These are phyloP conservation scores for Populus trichocarpa DNA, from an alignment of 441 rosid species.

Conservation along the genomic window DNA sequence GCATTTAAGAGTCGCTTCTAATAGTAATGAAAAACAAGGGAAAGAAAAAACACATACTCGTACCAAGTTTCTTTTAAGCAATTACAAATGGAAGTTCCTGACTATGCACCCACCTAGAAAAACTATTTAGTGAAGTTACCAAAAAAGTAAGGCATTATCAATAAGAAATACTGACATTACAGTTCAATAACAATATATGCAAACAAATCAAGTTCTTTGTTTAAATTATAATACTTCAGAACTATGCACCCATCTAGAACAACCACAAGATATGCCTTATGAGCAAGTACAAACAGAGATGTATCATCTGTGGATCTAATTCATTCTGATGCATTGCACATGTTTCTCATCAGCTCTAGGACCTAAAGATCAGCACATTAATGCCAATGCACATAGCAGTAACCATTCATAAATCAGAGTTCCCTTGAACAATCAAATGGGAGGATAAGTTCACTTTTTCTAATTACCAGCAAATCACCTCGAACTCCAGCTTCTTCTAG, in stretches of 20 bases:
- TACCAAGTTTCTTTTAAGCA: background rate
- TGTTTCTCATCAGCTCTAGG: background rate
- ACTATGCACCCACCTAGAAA: background rate
- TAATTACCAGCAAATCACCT: conserved; percentile 67
- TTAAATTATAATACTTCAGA: background rate
- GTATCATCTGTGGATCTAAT: background rate
- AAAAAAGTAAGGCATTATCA: background rate
- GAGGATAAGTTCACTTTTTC: background rate
- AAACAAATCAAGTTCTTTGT: background rate
- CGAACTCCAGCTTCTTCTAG: conserved; percentile 88
- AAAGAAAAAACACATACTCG: background rate
- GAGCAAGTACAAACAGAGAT: background rate
- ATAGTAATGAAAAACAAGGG: background rate
- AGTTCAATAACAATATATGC: background rate
- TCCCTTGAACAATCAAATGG: background rate
- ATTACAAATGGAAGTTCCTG: background rate
- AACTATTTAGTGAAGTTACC: background rate
- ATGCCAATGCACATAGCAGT: background rate
- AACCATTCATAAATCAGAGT: background rate
- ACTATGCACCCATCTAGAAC: too few species aligned
- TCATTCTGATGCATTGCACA: background rate
- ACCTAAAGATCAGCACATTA: background rate
- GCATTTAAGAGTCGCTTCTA: background rate
- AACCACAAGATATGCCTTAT: background rate
- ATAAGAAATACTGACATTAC: background rate